Base-by-base conservation (phyloP, 2,329 filamentous ascomycete species). In the Penicillium sclerotigenum region DNA sequence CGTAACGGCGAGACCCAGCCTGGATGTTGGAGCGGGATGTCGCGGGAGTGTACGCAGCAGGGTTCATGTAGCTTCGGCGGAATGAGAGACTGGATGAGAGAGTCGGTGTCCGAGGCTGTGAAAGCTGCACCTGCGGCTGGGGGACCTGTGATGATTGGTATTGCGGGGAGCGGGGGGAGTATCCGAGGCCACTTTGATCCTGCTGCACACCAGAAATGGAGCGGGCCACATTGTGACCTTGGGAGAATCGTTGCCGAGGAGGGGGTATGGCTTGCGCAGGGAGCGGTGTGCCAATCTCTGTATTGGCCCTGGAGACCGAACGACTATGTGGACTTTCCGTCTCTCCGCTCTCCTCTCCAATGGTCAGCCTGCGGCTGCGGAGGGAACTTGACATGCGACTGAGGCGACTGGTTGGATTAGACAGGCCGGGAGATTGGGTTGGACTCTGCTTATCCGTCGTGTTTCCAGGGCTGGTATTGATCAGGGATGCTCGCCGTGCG, bases 231-330 rank as follows among this genome's bases (percentile, higher is more conserved):
- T 62, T 62, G 43, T 68, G 68, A 42, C 65, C 66, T 45, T 68
- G 68, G 16, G 69, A 68, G 28, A 67, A 56, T 37, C 73, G 71
- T 51, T 75, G 73, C 40, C 70, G 68, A 2, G 71, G 66, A 3
- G 70, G 65, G 8, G 70, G 63, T 7, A 66, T 64, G 11, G 66
- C 67, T 54, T 68, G 67, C 5, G 61, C 52, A 10, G 65, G 58
- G n/a, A 62, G 63, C 29, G 68, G 65, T 33, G 64, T 70, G 22
- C 67, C 65, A 37, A 73, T 64, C 29, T 79, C 77, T 1, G 77
- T 77, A 68, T 74, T 72, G 28, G 76, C 75, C 54, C 77, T 68
- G 18, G 76, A 75, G 31, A 75, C 58, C 5, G 77, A 73, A 28
- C 76, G 74, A 37, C 55, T 65, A 29, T 65, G 65, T 4, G 70